Conservation (phyloP, 805 yeast genomes). For the Saturnispora diversa region DNA sequence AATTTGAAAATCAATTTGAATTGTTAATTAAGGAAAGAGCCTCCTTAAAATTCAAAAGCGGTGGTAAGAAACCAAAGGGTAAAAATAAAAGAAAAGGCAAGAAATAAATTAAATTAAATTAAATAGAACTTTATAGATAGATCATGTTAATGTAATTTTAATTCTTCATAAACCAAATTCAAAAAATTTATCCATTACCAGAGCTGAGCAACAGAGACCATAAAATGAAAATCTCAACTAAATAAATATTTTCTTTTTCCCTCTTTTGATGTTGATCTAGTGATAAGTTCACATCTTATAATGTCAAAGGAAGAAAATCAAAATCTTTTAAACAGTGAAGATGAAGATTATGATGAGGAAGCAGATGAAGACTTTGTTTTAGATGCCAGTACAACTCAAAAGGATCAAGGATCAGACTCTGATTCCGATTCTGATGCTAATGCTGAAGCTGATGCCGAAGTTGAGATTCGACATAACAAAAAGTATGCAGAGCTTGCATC, state of each 20-base stretch:
- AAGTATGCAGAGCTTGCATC: slow-evolving; percentile 4
- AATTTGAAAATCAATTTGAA: neutral
- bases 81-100: slow-evolving; percentile 2
- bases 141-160: too few relatives aligned
- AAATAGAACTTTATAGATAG: too few relatives aligned
- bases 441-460: slow-evolving; percentile 2
- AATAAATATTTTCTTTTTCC: slow-evolving; percentile 2
- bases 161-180: too few relatives aligned
- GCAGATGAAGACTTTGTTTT: slow-evolving; percentile 10
- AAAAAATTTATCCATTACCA: too few relatives aligned
- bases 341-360: slow-evolving; percentile 8
- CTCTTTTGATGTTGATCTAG: too few relatives aligned
- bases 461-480: neutral
- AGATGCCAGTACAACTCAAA: neutral
- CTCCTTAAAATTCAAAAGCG: slow-evolving; percentile 1
- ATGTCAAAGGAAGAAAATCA: slow-evolving; percentile 4
- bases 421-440: slow-evolving; percentile 3
- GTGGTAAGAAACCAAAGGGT: slow-evolving; percentile 1
- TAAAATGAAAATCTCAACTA: neutral
- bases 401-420: neutral
- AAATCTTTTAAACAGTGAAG: neutral
- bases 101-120: neutral
- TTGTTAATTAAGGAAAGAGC: slow-evolving; percentile 4
- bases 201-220: too few relatives aligned
- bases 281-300: neutral